Conservation (phyloP, 2,329 filamentous ascomycete species). For the Triangularia verruculosa region DNA sequence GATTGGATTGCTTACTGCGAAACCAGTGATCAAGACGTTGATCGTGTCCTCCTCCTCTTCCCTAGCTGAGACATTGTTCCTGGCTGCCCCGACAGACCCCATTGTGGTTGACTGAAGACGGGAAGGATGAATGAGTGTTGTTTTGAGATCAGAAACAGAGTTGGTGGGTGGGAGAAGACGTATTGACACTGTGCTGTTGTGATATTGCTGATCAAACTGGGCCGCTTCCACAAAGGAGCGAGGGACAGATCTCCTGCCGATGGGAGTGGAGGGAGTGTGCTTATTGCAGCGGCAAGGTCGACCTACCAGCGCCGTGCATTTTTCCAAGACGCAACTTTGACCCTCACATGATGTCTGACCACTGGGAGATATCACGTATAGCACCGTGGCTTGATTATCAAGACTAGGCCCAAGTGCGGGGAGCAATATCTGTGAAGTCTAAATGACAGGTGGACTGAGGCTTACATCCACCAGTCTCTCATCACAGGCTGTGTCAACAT, state of each 20-base stretch:
- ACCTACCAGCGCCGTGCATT: neutral
- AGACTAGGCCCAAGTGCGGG: no score
- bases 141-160: neutral
- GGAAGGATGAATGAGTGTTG: neutral
- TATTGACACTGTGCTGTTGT: neutral
- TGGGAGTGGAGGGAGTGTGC: neutral
- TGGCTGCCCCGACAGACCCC: conserved; percentile 15
- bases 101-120: conserved; percentile 10
- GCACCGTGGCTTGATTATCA: no score
- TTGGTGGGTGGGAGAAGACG: neutral
- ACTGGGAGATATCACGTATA: no score
- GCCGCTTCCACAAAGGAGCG: neutral
- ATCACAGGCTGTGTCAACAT: no score
- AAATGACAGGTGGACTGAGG: no score
- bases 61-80: neutral
- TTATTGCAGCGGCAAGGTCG: neutral
- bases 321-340: neutral
- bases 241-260: neutral
- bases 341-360: neutral
- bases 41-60: conserved; percentile 9
- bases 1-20: conserved; percentile 50
- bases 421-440: no score
- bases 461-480: no score
- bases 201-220: neutral
- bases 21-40: conserved; percentile 40